Conservation (phyloP, 2,329 filamentous ascomycete species). For the Byssothecium circinans region DNA sequence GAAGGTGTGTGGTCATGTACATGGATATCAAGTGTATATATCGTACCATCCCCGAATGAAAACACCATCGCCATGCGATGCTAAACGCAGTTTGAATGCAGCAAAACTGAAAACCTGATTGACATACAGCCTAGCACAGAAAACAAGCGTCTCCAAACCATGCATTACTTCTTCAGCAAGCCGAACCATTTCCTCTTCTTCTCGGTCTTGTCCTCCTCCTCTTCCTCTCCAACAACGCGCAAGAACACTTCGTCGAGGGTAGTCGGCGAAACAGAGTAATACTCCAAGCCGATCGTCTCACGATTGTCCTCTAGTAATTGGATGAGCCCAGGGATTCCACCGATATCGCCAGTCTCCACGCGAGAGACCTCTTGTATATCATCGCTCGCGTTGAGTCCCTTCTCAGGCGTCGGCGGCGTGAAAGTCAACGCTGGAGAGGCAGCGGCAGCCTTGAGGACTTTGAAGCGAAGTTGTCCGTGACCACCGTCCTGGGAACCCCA, state of each 20-base stretch:
- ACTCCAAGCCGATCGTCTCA: constrained; percentile 70
- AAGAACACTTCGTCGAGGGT: constrained; percentile 91
- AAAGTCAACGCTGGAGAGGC: no score
- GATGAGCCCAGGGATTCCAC: constrained; percentile 69
- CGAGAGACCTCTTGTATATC: constrained; percentile 22
- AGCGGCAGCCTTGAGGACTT: constrained; percentile 59
- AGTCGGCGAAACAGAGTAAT: constrained; percentile 84
- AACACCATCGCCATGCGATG: neutral
- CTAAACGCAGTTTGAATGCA: neutral
- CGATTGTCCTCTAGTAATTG: constrained; percentile 72
- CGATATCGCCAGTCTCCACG: constrained; percentile 18
- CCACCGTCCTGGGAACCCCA: constrained; percentile 68
- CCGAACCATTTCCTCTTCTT: constrained; percentile 8
- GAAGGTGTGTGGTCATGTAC: no score
- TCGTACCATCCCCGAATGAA: no score
- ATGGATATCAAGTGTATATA: no score
- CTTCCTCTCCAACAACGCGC: constrained; percentile 76
- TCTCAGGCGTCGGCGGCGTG: constrained; percentile 12
- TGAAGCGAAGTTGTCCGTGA: constrained; percentile 87
- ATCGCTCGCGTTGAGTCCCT: constrained; percentile 17
- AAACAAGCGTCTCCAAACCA: neutral
- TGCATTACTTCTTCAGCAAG: constrained; percentile 2
- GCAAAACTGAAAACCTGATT: no score
- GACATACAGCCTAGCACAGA: no score
- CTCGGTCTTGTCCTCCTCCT: constrained; percentile 57